Evolutionary conservation across 1,284 basidiomycete species (phyloP), one percentile per base, ranked within the genome.

Genomic region (Pulveroboletus sp.): DNA sequence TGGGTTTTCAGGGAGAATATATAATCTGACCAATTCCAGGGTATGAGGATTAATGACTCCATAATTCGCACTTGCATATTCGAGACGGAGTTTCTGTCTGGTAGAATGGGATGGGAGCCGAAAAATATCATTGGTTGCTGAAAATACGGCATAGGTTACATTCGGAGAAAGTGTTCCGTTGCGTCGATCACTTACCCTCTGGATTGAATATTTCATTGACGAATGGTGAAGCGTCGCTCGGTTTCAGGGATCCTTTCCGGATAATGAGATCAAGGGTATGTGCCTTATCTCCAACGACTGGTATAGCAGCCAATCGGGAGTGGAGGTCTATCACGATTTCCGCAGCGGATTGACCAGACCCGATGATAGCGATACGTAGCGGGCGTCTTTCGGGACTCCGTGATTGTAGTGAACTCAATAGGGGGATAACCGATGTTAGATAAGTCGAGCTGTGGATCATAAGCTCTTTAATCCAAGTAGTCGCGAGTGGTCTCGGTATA

Each of bases 151-250:
- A 55, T 55, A 4, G 40, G 41, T 32, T 48, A 26, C 40, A 17
- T 41, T 24, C 39, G n/a, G 26, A 17, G 19, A 19, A 41, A 33
- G 29, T 19, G 37, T 52, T 24, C 11, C n/a, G 16, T 16, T 21
- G n/a, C 44, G 9, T 41, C 52, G 41, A 51, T 50, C 7, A 42
- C 75, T 62, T 65, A 78, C 80, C 67, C 24, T 70, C 72, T 33
- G 83, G 82, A 64, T 82, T 80, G 58, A 83, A 84, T 10, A 83
- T 78, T 61, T 82, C 81, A 60, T 84, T 84, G 16, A 80, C 75
- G 60, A 83, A 84, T 1, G 81, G 80, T 3, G 78, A 77, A 59
- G 83, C 80, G 56, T 84, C 82, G 48, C 81, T 81, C 15, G 81
- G 81, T 53, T 78, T 80, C 42, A 84, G 64, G 0, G 79, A 76